phyloP scores from a whole-genome alignment of 768 basidiomycete genomes.

The Panellus pusillus region DNA sequence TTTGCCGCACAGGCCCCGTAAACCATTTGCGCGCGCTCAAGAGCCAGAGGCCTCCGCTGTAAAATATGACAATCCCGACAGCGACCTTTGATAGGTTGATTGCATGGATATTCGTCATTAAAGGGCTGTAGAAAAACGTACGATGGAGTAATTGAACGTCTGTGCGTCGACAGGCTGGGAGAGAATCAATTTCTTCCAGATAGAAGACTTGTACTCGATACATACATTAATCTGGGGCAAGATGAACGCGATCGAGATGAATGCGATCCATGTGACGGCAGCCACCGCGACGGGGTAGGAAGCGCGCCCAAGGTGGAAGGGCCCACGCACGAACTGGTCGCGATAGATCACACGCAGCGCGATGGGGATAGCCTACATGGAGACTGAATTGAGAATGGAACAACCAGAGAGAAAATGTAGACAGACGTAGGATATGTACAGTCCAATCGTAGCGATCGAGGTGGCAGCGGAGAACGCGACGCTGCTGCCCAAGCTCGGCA shows the following conservation, averaged over 20 bases:
- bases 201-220: neutral
- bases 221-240: conserved; percentile 65
- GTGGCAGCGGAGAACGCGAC: conserved; percentile 68
- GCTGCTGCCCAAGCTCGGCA: conserved; percentile 70
- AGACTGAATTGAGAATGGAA: neutral
- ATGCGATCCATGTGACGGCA: conserved; percentile 67
- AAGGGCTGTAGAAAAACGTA: neutral
- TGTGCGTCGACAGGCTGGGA: conserved; percentile 64
- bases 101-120: neutral
- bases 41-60: conserved; percentile 69
- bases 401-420: neutral
- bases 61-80: conserved; percentile 67
- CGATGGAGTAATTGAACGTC: conserved; percentile 74
- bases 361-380: conserved; percentile 62
- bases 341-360: conserved; percentile 63
- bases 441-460: conserved; percentile 70
- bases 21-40: conserved; percentile 75
- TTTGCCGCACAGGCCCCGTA: conserved; percentile 66
- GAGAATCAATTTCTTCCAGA: neutral
- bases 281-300: conserved; percentile 58
- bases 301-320: conserved; percentile 68
- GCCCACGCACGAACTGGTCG: conserved; percentile 60
- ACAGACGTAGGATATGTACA: conserved; percentile 74
- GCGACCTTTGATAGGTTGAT: conserved; percentile 38
- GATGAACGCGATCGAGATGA: conserved; percentile 74